Percentiles rank a stretch among this genome's conserved stretches.
Conservation (phyloP, 2,329 filamentous ascomycete genomes). For the Pezicula rhizophila region DNA sequence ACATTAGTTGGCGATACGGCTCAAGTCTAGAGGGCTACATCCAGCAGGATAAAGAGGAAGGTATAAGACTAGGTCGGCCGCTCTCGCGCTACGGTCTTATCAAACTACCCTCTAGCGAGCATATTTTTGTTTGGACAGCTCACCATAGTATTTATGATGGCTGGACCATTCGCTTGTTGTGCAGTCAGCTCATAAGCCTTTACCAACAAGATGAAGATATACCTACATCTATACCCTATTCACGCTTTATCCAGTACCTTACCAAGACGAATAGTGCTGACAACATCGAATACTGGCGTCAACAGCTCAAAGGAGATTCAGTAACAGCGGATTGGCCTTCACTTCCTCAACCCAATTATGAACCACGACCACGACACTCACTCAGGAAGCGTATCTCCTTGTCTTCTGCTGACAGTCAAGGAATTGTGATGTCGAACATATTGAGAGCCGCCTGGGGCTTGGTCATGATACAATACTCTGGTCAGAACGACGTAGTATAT, state of each 20-base stretch:
- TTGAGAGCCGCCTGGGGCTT: constrained; percentile 32
- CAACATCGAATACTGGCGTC: constrained; percentile 7
- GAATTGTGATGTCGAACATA: constrained; percentile 8
- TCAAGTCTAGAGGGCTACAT: neutral
- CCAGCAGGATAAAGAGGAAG: constrained; percentile 1
- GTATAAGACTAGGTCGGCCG: constrained; percentile 1
- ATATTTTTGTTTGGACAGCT: constrained; percentile 38
- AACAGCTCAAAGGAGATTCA: constrained; percentile 2
- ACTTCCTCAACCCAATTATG: constrained; percentile 8
- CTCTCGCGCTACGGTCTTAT: constrained; percentile 4
- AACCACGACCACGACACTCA: constrained; percentile 1
- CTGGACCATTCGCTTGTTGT: constrained; percentile 30
- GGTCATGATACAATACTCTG: constrained; percentile 31
- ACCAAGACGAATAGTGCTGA: constrained; percentile 22
- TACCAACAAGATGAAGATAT: constrained; percentile 1
- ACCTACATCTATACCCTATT: constrained; percentile 1
- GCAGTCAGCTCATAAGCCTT: constrained; percentile 1
- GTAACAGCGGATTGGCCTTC: constrained; percentile 4
- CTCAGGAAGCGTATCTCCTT: neutral
- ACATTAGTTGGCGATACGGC: neutral
- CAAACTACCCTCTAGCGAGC: neutral
- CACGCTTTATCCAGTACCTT: constrained; percentile 38
- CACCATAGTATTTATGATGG: constrained; percentile 49
- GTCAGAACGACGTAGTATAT: constrained; percentile 32
- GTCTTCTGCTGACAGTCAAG: constrained; percentile 22